phyloP scores from a whole-genome alignment of 2,329 filamentous ascomycete genomes.

The Paracoccidioides lutzii region DNA sequence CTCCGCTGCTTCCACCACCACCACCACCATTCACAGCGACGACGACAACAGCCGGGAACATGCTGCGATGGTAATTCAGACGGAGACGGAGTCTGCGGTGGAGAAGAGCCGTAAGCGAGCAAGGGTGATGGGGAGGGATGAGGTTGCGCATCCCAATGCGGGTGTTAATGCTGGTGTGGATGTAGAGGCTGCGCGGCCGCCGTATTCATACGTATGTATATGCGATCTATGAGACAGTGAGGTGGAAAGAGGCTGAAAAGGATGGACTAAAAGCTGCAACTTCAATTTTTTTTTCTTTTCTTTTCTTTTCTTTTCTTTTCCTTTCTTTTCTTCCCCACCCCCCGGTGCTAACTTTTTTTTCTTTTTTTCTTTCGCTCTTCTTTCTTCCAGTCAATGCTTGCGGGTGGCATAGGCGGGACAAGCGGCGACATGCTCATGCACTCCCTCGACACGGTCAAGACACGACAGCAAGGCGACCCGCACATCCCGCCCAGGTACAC shows the following conservation, averaged over 20 bases:
- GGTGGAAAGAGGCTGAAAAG: background rate
- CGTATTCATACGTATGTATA: constrained; percentile 12
- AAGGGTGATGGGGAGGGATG: constrained; percentile 13
- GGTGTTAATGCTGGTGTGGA: constrained; percentile 13
- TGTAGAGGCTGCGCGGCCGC: constrained; percentile 13
- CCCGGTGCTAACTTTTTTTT: background rate
- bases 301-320: too few species aligned
- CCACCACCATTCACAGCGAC: background rate
- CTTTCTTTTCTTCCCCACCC: too few species aligned
- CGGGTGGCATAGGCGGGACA: constrained; percentile 81
- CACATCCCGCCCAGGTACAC: constrained; percentile 87
- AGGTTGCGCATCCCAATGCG: background rate
- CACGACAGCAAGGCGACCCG: constrained; percentile 90
- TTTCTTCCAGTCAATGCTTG: constrained; percentile 67
- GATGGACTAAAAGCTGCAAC: too few species aligned
- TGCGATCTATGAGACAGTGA: background rate
- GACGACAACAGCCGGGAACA: background rate
- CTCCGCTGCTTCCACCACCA: constrained; percentile 8
- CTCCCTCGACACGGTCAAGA: constrained; percentile 96
- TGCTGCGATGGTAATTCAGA: constrained; percentile 1
- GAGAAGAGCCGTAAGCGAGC: constrained; percentile 15
- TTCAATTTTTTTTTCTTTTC: too few species aligned
- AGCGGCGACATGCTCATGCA: constrained; percentile 98
- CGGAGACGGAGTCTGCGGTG: constrained; percentile 8
- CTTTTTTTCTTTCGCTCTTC: constrained; percentile 9